phyloP scores from a whole-genome alignment of 108 stramenopile species.

The Fragilariopsis cylindrus region DNA sequence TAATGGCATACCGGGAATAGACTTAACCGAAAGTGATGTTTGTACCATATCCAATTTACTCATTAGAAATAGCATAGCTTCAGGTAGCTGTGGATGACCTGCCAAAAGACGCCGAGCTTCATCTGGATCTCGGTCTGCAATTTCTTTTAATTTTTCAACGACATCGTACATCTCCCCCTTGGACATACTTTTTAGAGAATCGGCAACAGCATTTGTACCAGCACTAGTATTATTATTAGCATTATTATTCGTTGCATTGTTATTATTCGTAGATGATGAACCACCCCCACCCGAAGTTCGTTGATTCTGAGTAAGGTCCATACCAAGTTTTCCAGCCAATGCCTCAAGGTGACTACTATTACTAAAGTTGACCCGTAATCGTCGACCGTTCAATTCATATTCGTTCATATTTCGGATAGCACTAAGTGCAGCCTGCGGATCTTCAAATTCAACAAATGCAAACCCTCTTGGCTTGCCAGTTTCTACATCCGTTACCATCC shows the following conservation, averaged over 20 bases:
- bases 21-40: slow-evolving; percentile 56
- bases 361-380: slow-evolving; percentile 91
- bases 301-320: slow-evolving; percentile 70
- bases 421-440: slow-evolving; percentile 91
- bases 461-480: slow-evolving; percentile 95
- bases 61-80: slow-evolving; percentile 88
- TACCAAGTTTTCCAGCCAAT: slow-evolving; percentile 85
- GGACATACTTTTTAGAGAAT: slow-evolving; percentile 76
- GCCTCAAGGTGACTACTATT: slow-evolving; percentile 88
- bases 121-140: slow-evolving; percentile 87
- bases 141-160: slow-evolving; percentile 86
- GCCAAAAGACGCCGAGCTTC: slow-evolving; percentile 85
- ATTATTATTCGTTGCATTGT: neutral
- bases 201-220: slow-evolving; percentile 77
- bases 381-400: slow-evolving; percentile 92
- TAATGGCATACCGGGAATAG: slow-evolving; percentile 3
- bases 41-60: slow-evolving; percentile 92
- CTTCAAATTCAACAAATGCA: slow-evolving; percentile 97
- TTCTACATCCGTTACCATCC: slow-evolving; percentile 91
- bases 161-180: slow-evolving; percentile 93
- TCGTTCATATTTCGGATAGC: slow-evolving; percentile 98
- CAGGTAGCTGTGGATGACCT: slow-evolving; percentile 89
- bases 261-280: slow-evolving; percentile 4
- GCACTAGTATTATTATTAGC: slow-evolving; percentile 25
- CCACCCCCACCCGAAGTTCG: neutral